phyloP scores from a whole-genome alignment of 2,329 filamentous ascomycete species.

The Fusarium foetens region DNA sequence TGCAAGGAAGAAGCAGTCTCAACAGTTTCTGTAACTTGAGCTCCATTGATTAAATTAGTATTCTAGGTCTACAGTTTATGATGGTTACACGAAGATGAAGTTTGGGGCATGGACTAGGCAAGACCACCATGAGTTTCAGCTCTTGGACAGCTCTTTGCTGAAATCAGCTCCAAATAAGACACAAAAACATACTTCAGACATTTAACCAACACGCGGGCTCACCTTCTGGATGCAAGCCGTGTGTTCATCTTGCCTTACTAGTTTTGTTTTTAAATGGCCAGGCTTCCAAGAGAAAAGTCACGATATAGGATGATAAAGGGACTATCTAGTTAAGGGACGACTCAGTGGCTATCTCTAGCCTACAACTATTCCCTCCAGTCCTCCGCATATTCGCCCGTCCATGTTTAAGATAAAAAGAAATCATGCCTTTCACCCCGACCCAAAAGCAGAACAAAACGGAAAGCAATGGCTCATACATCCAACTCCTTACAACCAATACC shows the following conservation, averaged over 20 bases:
- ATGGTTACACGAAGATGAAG: background rate
- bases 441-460: conserved; percentile 14
- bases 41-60: background rate
- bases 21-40: background rate
- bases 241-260: background rate
- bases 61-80: background rate
- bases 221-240: background rate
- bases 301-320: background rate
- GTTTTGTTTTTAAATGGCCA: background rate
- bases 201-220: background rate
- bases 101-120: too few species aligned
- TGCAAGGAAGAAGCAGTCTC: background rate
- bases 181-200: background rate
- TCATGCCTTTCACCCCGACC: conserved; percentile 10
- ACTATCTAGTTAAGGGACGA: background rate
- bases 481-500: conserved; percentile 31
- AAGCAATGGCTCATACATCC: conserved; percentile 39
- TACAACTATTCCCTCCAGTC: background rate
- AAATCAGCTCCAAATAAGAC: background rate
- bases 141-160: background rate
- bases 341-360: background rate
- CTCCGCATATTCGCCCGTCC: conserved; percentile 20
- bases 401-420: conserved; percentile 19
- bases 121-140: background rate
- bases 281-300: conserved; percentile 1